phyloP scores from a whole-genome alignment of 805 yeast species.

The Myxozyma kluyveri region DNA sequence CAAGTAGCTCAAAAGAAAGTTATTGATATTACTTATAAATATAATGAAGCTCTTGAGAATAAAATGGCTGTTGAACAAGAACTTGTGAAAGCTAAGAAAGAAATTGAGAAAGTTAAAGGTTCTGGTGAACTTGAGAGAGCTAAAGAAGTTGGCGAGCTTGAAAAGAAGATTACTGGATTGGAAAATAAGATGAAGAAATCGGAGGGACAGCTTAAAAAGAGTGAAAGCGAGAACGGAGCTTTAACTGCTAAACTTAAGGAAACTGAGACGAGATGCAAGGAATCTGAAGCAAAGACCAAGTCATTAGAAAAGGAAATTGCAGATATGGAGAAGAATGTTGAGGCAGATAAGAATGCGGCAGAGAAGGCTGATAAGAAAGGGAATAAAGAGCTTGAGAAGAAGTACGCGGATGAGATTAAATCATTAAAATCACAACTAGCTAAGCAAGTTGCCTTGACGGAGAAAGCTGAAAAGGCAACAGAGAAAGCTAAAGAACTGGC shows the following conservation, averaged over 20 bases:
- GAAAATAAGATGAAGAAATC: slow-evolving; percentile 2
- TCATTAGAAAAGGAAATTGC: slow-evolving; percentile 6
- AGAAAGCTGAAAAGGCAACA: slow-evolving; percentile 14
- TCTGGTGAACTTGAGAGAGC: background rate
- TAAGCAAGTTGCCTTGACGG: slow-evolving; percentile 9
- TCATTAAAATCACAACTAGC: slow-evolving; percentile 10
- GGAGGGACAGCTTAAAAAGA: background rate
- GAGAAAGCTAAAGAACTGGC: slow-evolving; percentile 13
- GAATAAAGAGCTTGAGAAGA: slow-evolving; percentile 10
- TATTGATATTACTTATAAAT: background rate
- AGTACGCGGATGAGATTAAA: slow-evolving; percentile 8
- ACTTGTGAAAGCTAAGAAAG: background rate
- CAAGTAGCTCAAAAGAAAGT: slow-evolving; percentile 12
- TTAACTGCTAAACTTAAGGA: slow-evolving; percentile 7
- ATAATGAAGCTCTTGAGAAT: background rate
- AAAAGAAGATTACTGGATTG: background rate
- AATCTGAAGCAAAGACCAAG: slow-evolving; percentile 10
- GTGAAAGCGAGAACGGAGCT: background rate
- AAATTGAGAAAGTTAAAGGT: background rate
- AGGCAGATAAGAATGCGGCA: background rate
- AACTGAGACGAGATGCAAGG: slow-evolving; percentile 12
- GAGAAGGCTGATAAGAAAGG: slow-evolving; percentile 12
- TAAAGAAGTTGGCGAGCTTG: no score
- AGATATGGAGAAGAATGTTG: background rate
- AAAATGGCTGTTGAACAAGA: background rate